Conservation (phyloP, 2,329 filamentous ascomycete species). For the Colletotrichum nymphaeae region DNA sequence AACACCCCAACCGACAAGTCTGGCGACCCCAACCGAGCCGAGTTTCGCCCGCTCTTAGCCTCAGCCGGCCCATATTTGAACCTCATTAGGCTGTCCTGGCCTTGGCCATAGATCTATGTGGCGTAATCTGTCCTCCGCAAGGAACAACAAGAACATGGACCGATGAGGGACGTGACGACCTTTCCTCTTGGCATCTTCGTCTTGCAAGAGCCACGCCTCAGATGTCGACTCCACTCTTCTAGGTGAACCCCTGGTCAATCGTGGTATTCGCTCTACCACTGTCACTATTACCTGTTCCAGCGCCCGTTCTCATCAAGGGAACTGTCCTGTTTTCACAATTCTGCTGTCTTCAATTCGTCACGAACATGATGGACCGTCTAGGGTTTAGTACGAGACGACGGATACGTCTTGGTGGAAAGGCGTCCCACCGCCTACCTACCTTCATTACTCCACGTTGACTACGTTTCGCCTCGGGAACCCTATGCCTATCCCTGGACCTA, state of each 20-base stretch:
- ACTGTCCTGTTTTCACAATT: background rate
- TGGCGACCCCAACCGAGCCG: background rate
- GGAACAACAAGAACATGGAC: background rate
- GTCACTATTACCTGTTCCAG: background rate
- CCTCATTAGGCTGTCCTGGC: slow-evolving; percentile 23
- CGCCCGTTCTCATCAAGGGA: slow-evolving; percentile 3
- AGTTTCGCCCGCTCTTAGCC: background rate
- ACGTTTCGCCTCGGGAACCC: background rate
- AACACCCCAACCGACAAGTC: background rate
- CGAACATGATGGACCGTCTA: background rate
- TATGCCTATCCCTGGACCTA: background rate
- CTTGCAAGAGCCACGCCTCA: slow-evolving; percentile 16
- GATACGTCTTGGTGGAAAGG: background rate
- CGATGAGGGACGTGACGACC: slow-evolving; percentile 8
- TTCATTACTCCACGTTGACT: background rate
- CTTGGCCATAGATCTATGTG: slow-evolving; percentile 21
- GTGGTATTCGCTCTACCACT: slow-evolving; percentile 20
- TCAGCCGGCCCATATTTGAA: slow-evolving; percentile 20
- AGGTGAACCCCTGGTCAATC: slow-evolving; percentile 28
- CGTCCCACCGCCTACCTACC: background rate
- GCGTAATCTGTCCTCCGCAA: background rate
- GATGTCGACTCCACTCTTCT: slow-evolving; percentile 27
- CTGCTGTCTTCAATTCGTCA: background rate
- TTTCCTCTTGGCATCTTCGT: slow-evolving; percentile 6
- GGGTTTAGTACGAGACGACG: background rate